Conservation (phyloP, 2,329 filamentous ascomycete species). For the Monosporascus sp. region DNA sequence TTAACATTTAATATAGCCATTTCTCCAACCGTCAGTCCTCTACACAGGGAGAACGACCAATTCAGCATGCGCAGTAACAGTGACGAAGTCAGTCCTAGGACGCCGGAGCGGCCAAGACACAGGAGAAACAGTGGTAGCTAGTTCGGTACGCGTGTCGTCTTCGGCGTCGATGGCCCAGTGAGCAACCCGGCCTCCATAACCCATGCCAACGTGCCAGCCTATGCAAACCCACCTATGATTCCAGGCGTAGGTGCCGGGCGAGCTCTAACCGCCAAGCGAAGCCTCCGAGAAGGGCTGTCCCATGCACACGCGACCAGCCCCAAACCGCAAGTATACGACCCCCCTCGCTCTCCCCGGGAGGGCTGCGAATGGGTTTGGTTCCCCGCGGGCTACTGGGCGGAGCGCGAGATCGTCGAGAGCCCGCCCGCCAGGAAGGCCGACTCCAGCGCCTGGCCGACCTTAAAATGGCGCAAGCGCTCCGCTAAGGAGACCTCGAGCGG, state of each 20-base stretch:
- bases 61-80: slow-evolving; percentile 10
- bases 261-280: slow-evolving; percentile 5
- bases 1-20: neutral
- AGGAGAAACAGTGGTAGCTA: slow-evolving; percentile 16
- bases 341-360: slow-evolving; percentile 47
- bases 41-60: slow-evolving; percentile 2
- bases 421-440: slow-evolving; percentile 22
- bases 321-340: slow-evolving; percentile 32
- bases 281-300: slow-evolving; percentile 9
- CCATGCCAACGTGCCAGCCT: neutral
- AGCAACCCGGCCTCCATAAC: slow-evolving; percentile 18
- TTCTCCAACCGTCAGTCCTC: neutral
- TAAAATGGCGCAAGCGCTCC: slow-evolving; percentile 36
- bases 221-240: neutral
- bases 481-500: slow-evolving; percentile 18
- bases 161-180: slow-evolving; percentile 21
- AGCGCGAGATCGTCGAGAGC: slow-evolving; percentile 35
- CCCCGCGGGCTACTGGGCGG: slow-evolving; percentile 58
- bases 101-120: slow-evolving; percentile 9
- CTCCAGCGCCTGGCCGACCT: slow-evolving; percentile 13
- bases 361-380: slow-evolving; percentile 60
- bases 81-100: slow-evolving; percentile 14
- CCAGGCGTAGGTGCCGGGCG: neutral
- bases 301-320: slow-evolving; percentile 5
- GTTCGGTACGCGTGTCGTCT: slow-evolving; percentile 17